Evolutionary conservation across 768 basidiomycete genomes (phyloP), one percentile per base, ranked within the genome.

Genomic region (Auricularia auricula-judae): DNA sequence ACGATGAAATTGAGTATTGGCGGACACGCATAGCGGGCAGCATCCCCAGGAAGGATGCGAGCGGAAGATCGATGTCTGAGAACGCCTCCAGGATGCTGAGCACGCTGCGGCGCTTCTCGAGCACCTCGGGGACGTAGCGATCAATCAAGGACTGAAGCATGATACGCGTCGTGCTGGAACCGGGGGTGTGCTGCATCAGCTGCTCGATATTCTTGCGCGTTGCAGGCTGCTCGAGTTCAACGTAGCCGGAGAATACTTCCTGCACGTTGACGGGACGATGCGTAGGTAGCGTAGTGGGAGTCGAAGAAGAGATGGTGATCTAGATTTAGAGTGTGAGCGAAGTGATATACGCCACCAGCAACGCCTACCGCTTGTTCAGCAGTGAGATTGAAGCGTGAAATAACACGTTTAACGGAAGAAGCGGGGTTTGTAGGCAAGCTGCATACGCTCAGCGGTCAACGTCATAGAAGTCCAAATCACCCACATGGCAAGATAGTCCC

Each of bases 1-100:
- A 80, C 1, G 79, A 80, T 0, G 81, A 81, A 67, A 81, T 81
- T 3, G 79, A 80, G 71, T 82, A 81, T 70, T 81, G 80, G 29
- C 81, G 72, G 61, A 80, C 73, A 42, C 79, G 78, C 77, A 81
- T 81, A 3, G 79, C 70, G 11, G 79, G 80, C 7, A 81, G 74
- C 69, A 79, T 73, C 21, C 71, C 70, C 36, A 82, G 69, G 72
- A 76, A 81, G 3, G 73, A 70, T 7, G 69, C 69, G 39, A 81
- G 72, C 16, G 75, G 66, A 23, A 81, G 70, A 35, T 73, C 65
- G 63, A 82, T 72, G 62, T 75, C 69, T 1, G 74, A 66, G 66
- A 77, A 72, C 44, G 66, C 67, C 62, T 80, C 80, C 36, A 82
- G 71, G 53, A 82, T 71, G 63, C 29, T 29, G 29, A 29, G 29